Base-by-base conservation (phyloP, 225 moss, liverwort and hornwort genomes). In the Polytrichum commune region DNA sequence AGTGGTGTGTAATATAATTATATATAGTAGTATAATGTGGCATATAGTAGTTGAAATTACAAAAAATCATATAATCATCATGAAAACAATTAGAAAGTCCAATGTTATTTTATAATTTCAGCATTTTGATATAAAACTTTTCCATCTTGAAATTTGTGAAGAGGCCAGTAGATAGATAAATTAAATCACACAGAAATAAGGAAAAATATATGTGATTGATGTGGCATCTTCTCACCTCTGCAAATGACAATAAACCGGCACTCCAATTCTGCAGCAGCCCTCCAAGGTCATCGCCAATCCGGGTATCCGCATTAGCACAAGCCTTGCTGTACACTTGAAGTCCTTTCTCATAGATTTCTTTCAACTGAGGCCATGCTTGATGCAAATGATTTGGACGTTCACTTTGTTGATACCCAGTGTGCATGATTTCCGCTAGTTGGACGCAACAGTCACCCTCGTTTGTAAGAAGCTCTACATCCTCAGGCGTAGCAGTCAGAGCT, bases 221-320 rank as follows among this genome's bases (percentile, higher is more conserved):
- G 54, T 16, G 13, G 46, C 46, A 46, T 46, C 46, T 46, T 13
- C 13, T 13, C 46, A 94, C 93, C 90, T 89, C 85, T 68, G 87
- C 89, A 73, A 84, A 77, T 27, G 91, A 95, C 24, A 79, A 77
- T 29, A 93, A 76, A 66, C 89, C 84, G 38, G 88, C 91, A 75
- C 91, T 87, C 91, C 88, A 93, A 29, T 95, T 95, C 63, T 95
- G 91, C 66, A 95, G 85, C 65, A 93, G 70, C 23, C 93, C 93
- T 65, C 88, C 86, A 27, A 95, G 76, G 80, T 95, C 93, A 69
- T 95, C 95, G 28, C 95, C 93, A 69, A 86, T 78, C 60, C 93
- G 88, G 4, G 86, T 75, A 80, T 95, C 93, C 28, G 93, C 93
- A 74, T 93, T 90, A 10, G 86, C 88, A 82, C 93, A 95, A 56